A percentile compares a stretch with the other conserved stretches of the same genome.
Conservation (phyloP, 148 eudicot genomes). For the Agrostemma githago region DNA sequence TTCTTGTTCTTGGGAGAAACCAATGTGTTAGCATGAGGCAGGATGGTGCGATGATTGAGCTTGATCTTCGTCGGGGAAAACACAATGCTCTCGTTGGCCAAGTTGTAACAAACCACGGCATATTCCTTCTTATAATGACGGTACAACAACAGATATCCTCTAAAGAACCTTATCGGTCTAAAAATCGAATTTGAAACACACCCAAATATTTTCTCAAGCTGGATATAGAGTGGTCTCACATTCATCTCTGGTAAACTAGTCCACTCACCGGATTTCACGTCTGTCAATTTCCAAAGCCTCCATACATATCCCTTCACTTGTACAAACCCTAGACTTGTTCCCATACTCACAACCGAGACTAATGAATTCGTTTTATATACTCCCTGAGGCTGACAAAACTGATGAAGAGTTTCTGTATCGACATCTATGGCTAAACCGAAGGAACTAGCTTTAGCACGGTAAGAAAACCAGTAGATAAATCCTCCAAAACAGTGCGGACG, state of each 20-base stretch:
- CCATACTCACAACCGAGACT: not conserved
- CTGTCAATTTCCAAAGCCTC: not conserved
- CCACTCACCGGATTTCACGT: not conserved
- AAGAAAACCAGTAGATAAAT: too few species aligned
- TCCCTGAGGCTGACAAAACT: too few species aligned
- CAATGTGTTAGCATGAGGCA: not conserved
- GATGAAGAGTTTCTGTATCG: too few species aligned
- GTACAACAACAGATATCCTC: not conserved
- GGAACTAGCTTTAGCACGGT: too few species aligned
- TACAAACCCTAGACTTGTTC: not conserved
- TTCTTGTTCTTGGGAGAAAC: not conserved
- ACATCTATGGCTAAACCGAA: too few species aligned
- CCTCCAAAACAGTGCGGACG: too few species aligned
- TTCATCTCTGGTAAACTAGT: not conserved
- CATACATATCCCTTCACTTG: not conserved
- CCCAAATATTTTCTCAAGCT: not conserved
- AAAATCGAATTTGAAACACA: not conserved
- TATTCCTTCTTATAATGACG: not conserved
- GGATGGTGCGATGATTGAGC: not conserved
- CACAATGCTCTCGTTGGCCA: not conserved
- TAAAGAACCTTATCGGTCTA: not conserved
- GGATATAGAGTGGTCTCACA: not conserved
- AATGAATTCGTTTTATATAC: not conserved
- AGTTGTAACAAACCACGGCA: not conserved
- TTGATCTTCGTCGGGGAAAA: not conserved